Base-by-base conservation (phyloP, 176 grass and related monocot species). In the Secale cereale region DNA sequence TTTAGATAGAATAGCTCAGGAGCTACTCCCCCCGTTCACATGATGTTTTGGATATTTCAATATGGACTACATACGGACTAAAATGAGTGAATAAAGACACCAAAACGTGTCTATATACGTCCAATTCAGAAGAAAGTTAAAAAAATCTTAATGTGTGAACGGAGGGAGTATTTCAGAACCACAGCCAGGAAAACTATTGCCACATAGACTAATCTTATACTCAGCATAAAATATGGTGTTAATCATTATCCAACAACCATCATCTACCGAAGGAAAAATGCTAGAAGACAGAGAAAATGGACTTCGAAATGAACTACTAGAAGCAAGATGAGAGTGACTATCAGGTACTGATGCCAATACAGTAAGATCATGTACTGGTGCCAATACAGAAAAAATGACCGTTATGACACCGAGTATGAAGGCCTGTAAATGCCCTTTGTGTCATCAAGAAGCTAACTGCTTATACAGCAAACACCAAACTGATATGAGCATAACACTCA, bases 241-340 rank as follows among this genome's bases (percentile, higher is more conserved):
- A 26, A 79, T 56, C 65, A 72, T 29, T 65, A 79, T 67, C 32
- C 31, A 80, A 33, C 52, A 37, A 74, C 16, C 32, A 79, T 68
- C 8, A 2, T 75, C 32, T 32, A 41, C 5, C 11, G 64, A 8
- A 31, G 8, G 30, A 43, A 81, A 70, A 70, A 13, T 78, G 30
- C 22, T 73, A 78, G 16, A 65, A 29, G 20, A 57, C 41, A 71
- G 50, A 9, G 29, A 78, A 81, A 87, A 82, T 69, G 10, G 4
- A 9, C 70, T 82, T 82, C 15, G 7, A 60, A 61, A 50, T 63
- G 40, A 78, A 71, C 40, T 19, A 30, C 8, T 83, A 65, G 62
- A 82, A 88, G 39, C 74, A 83, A 37, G 56, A 8, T 28, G 61
- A 28, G 22, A 76, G 72, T 54, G 43, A 76, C 19, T 1, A 31